phyloP scores from a whole-genome alignment of 805 yeast species.

The Helenozyma rhizophorensis region DNA sequence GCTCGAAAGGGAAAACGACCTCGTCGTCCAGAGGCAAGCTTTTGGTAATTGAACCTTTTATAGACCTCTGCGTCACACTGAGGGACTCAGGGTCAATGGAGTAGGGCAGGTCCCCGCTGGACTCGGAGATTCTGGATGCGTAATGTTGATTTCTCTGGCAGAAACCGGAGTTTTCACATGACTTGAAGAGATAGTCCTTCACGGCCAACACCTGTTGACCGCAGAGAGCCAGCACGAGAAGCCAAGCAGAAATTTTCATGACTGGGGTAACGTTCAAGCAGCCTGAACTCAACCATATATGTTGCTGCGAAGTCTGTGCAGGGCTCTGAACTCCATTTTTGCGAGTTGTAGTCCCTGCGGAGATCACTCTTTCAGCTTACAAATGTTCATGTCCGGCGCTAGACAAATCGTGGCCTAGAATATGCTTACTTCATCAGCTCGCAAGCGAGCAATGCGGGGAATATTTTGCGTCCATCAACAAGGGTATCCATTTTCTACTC shows the following conservation, averaged over 20 bases:
- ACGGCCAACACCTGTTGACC: constrained; percentile 30
- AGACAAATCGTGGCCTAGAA: too few species aligned
- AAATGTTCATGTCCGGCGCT: too few species aligned
- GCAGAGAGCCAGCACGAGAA: constrained; percentile 1
- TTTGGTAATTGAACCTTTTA: constrained; percentile 49
- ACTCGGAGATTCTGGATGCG: constrained; percentile 31
- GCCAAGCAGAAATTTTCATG: not conserved
- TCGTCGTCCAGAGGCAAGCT: constrained; percentile 14
- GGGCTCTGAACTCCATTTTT: too few species aligned
- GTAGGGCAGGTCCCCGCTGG: constrained; percentile 17
- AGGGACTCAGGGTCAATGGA: constrained; percentile 20
- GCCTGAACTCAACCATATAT: too few species aligned
- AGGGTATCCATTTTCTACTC: too few species aligned
- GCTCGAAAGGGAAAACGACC: constrained; percentile 49
- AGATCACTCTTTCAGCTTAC: too few species aligned
- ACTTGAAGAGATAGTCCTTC: constrained; percentile 66
- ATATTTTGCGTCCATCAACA: too few species aligned
- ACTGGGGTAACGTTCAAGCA: too few species aligned
- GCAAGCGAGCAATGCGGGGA: too few species aligned
- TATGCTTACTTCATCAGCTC: too few species aligned
- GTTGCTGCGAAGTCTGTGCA: too few species aligned
- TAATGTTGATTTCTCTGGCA: constrained; percentile 75
- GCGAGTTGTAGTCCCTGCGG: too few species aligned
- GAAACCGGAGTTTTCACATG: constrained; percentile 77
- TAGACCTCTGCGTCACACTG: constrained; percentile 18